Base-by-base conservation (phyloP, 1,284 basidiomycete genomes). In the Apiotrichum siamense region DNA sequence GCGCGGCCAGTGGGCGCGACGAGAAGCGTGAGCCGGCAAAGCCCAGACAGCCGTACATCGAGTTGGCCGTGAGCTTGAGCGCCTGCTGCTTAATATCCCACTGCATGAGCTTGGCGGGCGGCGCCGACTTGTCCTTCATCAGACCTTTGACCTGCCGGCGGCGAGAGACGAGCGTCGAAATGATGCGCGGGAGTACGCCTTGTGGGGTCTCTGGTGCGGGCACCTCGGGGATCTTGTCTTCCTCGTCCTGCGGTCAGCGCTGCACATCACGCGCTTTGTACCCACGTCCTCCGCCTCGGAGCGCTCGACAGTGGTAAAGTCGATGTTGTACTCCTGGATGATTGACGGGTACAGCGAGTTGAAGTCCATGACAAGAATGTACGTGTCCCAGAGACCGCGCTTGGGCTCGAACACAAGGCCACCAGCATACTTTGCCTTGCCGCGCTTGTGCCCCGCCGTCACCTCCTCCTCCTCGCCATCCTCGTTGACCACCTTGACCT, bases 31-130 rank as follows among this genome's bases (percentile, higher is more conserved):
- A 97, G 59, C 93, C 88, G 67, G 94, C 90, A 70, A 97, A 98
- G 48, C 96, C 96, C 26, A 99, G 84, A 79, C 96, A 99, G 21
- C 96, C 96, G 73, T 98, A 99, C 94, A 99, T 99, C 78, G 89
- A 94, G 78, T 99, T 98, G 54, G 96, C 96, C 2, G 94, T 99
- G 46, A 98, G 84, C 77, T 98, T 98, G 52, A 98, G 79, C 6
- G 96, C 96, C 70, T 89, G 85, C 68, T 99, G 96, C 71, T 93
- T 94, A 77, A 98, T 97, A 66, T 98, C 90, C 69, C 86, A 93
- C 86, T 92, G 92, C 49, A 89, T 79, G 40, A 88, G 77, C 66
- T 93, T 87, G 0, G 87, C 84, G 1, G 81, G 80, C 0, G 86
- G 79, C 7, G 83, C 82, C 9, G 80, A 79, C 64, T 84, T 85